Percentiles rank a stretch among this genome's conserved stretches.
phyloP scores from a whole-genome alignment of 352 stramenopile genomes.

The Discostella stelligera region DNA sequence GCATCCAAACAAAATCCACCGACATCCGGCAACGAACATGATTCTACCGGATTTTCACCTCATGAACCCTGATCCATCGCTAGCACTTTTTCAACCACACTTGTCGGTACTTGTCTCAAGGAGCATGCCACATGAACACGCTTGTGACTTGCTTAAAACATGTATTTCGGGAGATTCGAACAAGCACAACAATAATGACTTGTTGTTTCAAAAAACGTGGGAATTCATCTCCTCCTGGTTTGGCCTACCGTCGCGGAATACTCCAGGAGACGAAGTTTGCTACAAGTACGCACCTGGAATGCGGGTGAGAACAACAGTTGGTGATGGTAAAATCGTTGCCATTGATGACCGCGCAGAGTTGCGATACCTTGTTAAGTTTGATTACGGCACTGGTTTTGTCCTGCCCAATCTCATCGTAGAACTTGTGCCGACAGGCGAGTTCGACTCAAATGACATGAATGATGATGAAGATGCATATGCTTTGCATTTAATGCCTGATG shows the following conservation, averaged over 20 bases:
- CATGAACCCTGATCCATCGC: constrained; percentile 43
- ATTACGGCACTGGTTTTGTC: constrained; percentile 68
- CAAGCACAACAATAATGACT: constrained; percentile 23
- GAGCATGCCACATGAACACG: constrained; percentile 61
- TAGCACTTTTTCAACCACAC: constrained; percentile 69
- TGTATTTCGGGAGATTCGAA: constrained; percentile 23
- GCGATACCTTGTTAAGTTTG: constrained; percentile 71
- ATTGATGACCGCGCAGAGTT: constrained; percentile 30
- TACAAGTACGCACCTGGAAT: constrained; percentile 48
- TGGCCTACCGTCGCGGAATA: constrained; percentile 42
- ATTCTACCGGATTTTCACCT: constrained; percentile 56
- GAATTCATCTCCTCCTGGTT: constrained; percentile 81
- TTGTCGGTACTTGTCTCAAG: constrained; percentile 52
- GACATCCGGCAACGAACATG: constrained; percentile 41
- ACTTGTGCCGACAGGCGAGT: constrained; percentile 46
- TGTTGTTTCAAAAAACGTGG: constrained; percentile 69
- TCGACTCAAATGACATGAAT: constrained; percentile 16
- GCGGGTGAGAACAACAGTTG: constrained; percentile 68
- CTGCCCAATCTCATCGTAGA: constrained; percentile 60
- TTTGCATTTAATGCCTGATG: constrained; percentile 47
- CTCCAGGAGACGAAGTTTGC: background rate
- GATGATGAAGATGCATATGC: constrained; percentile 14
- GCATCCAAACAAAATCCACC: constrained; percentile 53
- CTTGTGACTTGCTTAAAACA: constrained; percentile 54
- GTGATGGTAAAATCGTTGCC: constrained; percentile 69